phyloP scores from a whole-genome alignment of 1,284 basidiomycete species.

The Heterobasidion irregulare region DNA sequence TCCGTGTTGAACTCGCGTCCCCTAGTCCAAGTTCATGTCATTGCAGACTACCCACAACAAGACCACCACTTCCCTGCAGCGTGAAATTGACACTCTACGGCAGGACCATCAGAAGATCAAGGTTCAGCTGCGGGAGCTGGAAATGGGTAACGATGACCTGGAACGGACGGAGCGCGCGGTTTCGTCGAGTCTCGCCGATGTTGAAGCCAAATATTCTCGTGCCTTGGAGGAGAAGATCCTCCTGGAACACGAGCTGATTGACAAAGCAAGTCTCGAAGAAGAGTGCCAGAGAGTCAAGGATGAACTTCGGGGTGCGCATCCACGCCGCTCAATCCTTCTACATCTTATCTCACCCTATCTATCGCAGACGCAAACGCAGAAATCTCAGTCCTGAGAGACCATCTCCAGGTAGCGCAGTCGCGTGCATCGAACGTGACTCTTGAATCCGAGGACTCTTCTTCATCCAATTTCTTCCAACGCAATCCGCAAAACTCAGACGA shows the following conservation, averaged over 20 bases:
- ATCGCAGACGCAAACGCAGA: conserved; percentile 77
- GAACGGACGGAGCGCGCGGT: conserved; percentile 90
- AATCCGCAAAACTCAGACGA: conserved; percentile 34
- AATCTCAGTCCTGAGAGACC: conserved; percentile 75
- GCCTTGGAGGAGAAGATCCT: conserved; percentile 95
- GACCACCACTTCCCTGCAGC: conserved; percentile 77
- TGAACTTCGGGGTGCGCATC: conserved; percentile 76
- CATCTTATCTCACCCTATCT: conserved; percentile 7
- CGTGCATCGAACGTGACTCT: conserved; percentile 16
- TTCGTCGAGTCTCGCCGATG: conserved; percentile 83
- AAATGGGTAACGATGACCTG: conserved; percentile 94
- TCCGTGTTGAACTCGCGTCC: neutral
- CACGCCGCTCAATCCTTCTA: conserved; percentile 1
- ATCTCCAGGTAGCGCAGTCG: conserved; percentile 38
- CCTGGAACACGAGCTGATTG: conserved; percentile 92
- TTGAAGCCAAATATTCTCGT: conserved; percentile 86
- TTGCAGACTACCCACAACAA: conserved; percentile 88
- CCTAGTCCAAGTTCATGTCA: conserved; percentile 64
- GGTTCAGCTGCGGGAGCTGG: conserved; percentile 79
- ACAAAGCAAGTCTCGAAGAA: conserved; percentile 86
- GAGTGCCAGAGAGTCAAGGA: conserved; percentile 90
- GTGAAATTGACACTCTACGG: conserved; percentile 79
- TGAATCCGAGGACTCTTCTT: conserved; percentile 14
- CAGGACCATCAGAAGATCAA: conserved; percentile 77
- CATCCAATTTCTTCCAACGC: conserved; percentile 18